Base-by-base conservation (phyloP, 148 eudicot genomes). In the Rhododendron molle region DNA sequence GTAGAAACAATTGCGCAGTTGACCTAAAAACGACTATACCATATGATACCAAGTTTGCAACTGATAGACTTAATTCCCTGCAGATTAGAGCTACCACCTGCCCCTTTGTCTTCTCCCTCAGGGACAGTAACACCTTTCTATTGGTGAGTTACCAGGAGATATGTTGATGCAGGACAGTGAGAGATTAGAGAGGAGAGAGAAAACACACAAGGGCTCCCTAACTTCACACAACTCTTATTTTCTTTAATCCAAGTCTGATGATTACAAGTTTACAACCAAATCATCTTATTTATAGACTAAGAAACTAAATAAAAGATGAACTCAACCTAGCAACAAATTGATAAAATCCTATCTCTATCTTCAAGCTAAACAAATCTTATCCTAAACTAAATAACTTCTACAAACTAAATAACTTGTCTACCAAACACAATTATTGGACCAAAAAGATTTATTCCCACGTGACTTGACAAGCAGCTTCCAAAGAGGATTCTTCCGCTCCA, bases 41-140 rank as follows among this genome's bases (percentile, higher is more conserved):
- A 36, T 73, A 32, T 18, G 23, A 18, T 69, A 18, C 43, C 9
- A 34, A 34, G 44, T 73, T 32, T 73, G 43, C 43, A 73, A 73
- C 78, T 73, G 40, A 18, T 34, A 73, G 78, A 73, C 74, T 73
- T 73, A 18, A 73, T 73, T 34, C 78, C 78, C 78, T 34, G 78
- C 10, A 73, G 23, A 36, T 30, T 32, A 73, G 77, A 1, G 23
- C 44, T 34, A 73, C 44, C 9, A 36, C 46, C 78, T 73, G n/a
- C 43, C n/a, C 40, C 16, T 13, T 15, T 36, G 44, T 36, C n/a
- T 34, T 36, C 44, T 16, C 43, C 44, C 44, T 36, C 44, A 5
- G 44, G 78, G 78, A 34, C 18, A 73, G 78, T 34, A 73, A 73
- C n/a, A 73, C 44, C 44, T 73, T 73, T 73, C 44, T 0, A 36